phyloP scores from a whole-genome alignment of 495 filamentous ascomycete genomes.

The Hypoxylon subgilvum region DNA sequence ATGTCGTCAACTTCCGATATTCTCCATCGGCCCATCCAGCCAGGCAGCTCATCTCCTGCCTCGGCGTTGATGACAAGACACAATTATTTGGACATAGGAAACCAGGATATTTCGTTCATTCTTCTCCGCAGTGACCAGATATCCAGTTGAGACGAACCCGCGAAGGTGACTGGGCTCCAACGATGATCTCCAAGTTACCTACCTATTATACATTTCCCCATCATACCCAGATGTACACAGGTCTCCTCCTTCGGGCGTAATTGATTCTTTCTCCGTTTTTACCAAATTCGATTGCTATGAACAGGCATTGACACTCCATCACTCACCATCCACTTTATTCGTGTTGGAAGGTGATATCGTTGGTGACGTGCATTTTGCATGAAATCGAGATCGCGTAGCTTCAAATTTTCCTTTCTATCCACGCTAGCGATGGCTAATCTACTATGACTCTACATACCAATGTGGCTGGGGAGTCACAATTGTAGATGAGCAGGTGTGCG shows the following conservation, averaged over 20 bases:
- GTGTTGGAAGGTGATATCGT: slow-evolving; percentile 11
- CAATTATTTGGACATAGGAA: no score
- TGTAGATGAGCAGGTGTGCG: no score
- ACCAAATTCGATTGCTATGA: slow-evolving; percentile 12
- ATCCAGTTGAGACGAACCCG: slow-evolving; percentile 4
- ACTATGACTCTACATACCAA: no score
- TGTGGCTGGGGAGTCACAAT: no score
- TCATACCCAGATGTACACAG: not conserved
- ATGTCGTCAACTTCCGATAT: slow-evolving; percentile 23
- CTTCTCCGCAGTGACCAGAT: slow-evolving; percentile 21
- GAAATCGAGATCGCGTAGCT: slow-evolving; percentile 28
- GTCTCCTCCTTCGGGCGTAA: slow-evolving; percentile 16
- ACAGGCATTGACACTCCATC: slow-evolving; percentile 17
- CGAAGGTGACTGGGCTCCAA: slow-evolving; percentile 12
- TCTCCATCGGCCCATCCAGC: slow-evolving; percentile 22
- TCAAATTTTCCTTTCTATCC: slow-evolving; percentile 1
- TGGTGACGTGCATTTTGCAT: slow-evolving; percentile 35
- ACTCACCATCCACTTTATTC: slow-evolving; percentile 19
- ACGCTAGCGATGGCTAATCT: no score
- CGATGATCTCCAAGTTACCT: slow-evolving; percentile 13
- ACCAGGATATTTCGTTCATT: slow-evolving; percentile 9
- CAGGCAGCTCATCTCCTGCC: slow-evolving; percentile 22
- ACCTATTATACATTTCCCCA: slow-evolving; percentile 11
- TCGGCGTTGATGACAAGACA: slow-evolving; percentile 17
- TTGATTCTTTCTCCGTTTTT: slow-evolving; percentile 23